Evolutionary conservation across 768 basidiomycete species (phyloP).

Genomic region (Suillus luteus): DNA sequence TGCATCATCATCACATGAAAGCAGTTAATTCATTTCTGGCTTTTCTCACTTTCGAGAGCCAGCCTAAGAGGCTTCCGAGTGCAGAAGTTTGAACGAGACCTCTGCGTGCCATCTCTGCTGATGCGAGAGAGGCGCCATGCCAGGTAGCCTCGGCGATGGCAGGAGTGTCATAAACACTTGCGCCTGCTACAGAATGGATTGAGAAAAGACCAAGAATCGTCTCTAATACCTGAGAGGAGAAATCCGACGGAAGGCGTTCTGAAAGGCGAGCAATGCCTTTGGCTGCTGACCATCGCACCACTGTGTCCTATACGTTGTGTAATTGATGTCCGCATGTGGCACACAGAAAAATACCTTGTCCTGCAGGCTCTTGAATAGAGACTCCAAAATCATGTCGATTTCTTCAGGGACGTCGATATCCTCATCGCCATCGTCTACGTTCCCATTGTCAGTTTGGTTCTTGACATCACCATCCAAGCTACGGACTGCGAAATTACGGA

Average conservation of each 20-base stretch:
- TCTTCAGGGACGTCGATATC: constrained; percentile 75
- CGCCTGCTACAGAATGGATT: constrained; percentile 68
- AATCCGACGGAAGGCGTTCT: constrained; percentile 74
- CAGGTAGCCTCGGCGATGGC: constrained; percentile 84
- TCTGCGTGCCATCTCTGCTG: constrained; percentile 89
- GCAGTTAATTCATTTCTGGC: constrained; percentile 11
- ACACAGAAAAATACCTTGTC: constrained; percentile 64
- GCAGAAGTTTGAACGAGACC: constrained; percentile 62
- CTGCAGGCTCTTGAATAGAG: constrained; percentile 70
- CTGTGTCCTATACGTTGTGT: constrained; percentile 67
- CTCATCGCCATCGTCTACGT: constrained; percentile 26
- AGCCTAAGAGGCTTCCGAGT: constrained; percentile 67
- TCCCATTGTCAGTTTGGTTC: constrained; percentile 14
- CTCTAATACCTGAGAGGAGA: constrained; percentile 79
- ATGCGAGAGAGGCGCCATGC: constrained; percentile 93
- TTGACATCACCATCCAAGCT: constrained; percentile 23
- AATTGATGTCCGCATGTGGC: not conserved
- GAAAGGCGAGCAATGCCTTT: constrained; percentile 89
- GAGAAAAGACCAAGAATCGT: constrained; percentile 76
- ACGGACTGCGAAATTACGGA: constrained; percentile 21
- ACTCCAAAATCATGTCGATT: constrained; percentile 72
- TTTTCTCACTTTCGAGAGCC: constrained; percentile 72
- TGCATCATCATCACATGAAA: constrained; percentile 16
- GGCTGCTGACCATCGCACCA: constrained; percentile 93
- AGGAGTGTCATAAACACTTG: constrained; percentile 69